These are phyloP conservation scores for Zancudomyces culisetae DNA, from an alignment of 371 early-diverging fungal species.

Conservation along the genomic window DNA sequence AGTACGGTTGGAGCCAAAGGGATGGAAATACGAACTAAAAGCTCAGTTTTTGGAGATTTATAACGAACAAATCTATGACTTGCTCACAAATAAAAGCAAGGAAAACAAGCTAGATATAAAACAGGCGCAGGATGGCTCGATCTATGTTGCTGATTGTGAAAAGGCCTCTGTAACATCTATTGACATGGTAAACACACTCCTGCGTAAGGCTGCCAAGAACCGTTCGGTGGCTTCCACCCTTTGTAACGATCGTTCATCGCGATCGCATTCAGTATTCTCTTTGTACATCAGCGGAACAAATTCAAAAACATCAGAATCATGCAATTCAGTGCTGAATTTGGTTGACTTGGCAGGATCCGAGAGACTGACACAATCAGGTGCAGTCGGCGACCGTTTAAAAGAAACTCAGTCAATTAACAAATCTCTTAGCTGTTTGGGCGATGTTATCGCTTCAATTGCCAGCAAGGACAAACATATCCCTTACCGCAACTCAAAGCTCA, in stretches of 20 bases:
- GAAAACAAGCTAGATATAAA: constrained; percentile 57
- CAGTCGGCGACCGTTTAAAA: constrained; percentile 76
- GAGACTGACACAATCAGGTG: constrained; percentile 65
- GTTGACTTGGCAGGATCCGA: constrained; percentile 98
- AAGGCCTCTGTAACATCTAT: constrained; percentile 43
- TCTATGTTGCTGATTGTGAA: constrained; percentile 55
- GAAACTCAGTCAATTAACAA: constrained; percentile 97
- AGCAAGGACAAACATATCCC: constrained; percentile 78
- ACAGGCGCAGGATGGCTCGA: constrained; percentile 50
- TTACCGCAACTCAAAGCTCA: constrained; percentile 94
- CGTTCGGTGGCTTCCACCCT: constrained; percentile 83
- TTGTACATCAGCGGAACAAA: constrained; percentile 60
- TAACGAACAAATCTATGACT: constrained; percentile 83
- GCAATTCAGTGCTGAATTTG: constrained; percentile 63
- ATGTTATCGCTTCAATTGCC: constrained; percentile 85
- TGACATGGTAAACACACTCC: constrained; percentile 41
- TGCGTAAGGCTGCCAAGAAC: constrained; percentile 57
- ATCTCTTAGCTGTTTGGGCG: constrained; percentile 76
- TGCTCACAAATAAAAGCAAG: constrained; percentile 29
- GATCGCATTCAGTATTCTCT: constrained; percentile 88
- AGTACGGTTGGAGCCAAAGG: constrained; percentile 45
- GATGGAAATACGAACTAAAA: constrained; percentile 76
- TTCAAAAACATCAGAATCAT: constrained; percentile 40
- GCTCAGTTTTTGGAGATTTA: constrained; percentile 89
- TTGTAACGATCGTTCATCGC: constrained; percentile 84